A percentile compares a stretch with the other conserved stretches of the same genome.
These are phyloP conservation scores for Pichia pseudocactophila DNA, from an alignment of 805 yeast genomes.

Conservation along the genomic window DNA sequence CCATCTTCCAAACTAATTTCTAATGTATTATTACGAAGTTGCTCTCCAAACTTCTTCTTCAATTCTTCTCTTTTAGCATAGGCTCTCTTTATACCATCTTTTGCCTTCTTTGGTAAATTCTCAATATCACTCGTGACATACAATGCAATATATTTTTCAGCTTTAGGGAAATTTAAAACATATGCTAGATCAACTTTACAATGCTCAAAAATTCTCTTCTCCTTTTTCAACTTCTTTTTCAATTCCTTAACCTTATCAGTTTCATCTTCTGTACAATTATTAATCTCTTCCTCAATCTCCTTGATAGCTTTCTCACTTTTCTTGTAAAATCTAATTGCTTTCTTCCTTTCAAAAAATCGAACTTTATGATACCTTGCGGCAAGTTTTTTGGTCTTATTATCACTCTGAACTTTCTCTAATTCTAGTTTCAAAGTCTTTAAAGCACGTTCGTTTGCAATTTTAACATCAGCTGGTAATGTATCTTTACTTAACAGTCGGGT, in stretches of 20 bases:
- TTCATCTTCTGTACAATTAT: slow-evolving; percentile 11
- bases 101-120: slow-evolving; percentile 27
- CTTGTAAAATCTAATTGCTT: slow-evolving; percentile 66
- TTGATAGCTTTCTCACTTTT: slow-evolving; percentile 34
- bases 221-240: slow-evolving; percentile 26
- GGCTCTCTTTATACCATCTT: slow-evolving; percentile 35
- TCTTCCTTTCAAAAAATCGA: slow-evolving; percentile 81
- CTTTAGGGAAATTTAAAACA: slow-evolving; percentile 66
- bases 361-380: slow-evolving; percentile 86
- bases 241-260: slow-evolving; percentile 19
- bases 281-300: slow-evolving; percentile 24
- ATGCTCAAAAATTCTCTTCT: slow-evolving; percentile 43
- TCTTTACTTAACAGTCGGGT: slow-evolving; percentile 57
- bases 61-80: slow-evolving; percentile 36
- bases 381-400: slow-evolving; percentile 32
- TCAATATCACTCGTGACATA: slow-evolving; percentile 43
- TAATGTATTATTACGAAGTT: slow-evolving; percentile 44
- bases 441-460: slow-evolving; percentile 39
- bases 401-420: slow-evolving; percentile 32
- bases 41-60: slow-evolving; percentile 43
- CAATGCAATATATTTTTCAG: slow-evolving; percentile 70
- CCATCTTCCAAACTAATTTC: slow-evolving; percentile 44
- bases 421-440: slow-evolving; percentile 41
- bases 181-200: slow-evolving; percentile 67
- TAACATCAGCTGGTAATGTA: slow-evolving; percentile 45